A percentile compares a stretch with the other conserved stretches of the same genome.
Evolutionary conservation across 495 filamentous ascomycete species (phyloP).

Genomic region (Neurospora terricola): DNA sequence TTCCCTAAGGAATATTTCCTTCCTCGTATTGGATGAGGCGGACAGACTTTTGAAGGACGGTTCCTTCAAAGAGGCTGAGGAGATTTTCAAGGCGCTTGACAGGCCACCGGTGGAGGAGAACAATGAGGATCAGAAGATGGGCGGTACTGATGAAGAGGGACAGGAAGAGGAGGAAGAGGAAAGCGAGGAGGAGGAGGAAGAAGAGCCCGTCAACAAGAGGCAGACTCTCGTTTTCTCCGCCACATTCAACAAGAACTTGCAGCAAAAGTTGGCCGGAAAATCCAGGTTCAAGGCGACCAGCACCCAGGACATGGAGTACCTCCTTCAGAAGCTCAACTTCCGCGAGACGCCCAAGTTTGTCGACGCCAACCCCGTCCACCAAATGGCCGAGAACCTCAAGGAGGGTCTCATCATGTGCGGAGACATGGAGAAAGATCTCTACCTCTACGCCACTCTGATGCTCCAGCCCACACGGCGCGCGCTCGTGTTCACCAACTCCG

Average conservation of each 20-base stretch:
- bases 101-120: slow-evolving; percentile 16
- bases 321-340: slow-evolving; percentile 85
- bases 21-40: slow-evolving; percentile 88
- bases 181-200: slow-evolving; percentile 18
- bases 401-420: slow-evolving; percentile 88
- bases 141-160: slow-evolving; percentile 32
- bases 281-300: slow-evolving; percentile 54
- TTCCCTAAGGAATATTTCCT: slow-evolving; percentile 60
- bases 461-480: slow-evolving; percentile 70
- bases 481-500: slow-evolving; percentile 91
- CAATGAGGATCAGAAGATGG: slow-evolving; percentile 12
- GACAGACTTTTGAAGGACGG: slow-evolving; percentile 88
- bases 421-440: slow-evolving; percentile 93
- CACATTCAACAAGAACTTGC: slow-evolving; percentile 82
- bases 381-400: slow-evolving; percentile 77
- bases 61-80: slow-evolving; percentile 85
- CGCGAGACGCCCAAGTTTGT: slow-evolving; percentile 76
- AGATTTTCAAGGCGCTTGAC: slow-evolving; percentile 72
- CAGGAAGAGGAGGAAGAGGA: slow-evolving; percentile 26
- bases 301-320: slow-evolving; percentile 77
- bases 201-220: slow-evolving; percentile 29
- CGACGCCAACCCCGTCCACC: slow-evolving; percentile 76
- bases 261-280: slow-evolving; percentile 81
- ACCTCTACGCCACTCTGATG: slow-evolving; percentile 79
- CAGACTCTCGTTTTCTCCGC: slow-evolving; percentile 96